Percentiles rank a stretch among this genome's conserved stretches.
These are phyloP conservation scores for Papiliotrema flavescens DNA, from an alignment of 1,284 basidiomycete species.

Conservation along the genomic window DNA sequence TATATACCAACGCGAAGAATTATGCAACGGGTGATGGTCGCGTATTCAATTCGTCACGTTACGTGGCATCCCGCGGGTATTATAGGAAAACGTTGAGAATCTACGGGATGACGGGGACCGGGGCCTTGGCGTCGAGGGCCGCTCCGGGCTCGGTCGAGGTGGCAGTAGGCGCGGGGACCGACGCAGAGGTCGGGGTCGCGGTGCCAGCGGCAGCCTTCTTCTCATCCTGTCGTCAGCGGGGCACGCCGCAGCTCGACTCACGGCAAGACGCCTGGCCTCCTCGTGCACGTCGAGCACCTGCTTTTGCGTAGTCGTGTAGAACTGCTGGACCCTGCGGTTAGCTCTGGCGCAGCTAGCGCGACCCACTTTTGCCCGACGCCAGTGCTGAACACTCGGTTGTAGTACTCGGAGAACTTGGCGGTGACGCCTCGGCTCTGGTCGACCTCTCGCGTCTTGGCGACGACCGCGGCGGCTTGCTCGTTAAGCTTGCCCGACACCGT, in stretches of 20 bases:
- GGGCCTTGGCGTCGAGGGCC: conserved; percentile 7
- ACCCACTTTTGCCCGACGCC: conserved; percentile 65
- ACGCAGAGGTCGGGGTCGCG: conserved; percentile 8
- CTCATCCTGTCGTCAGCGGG: conserved; percentile 27
- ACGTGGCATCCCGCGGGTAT: neutral
- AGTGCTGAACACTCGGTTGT: conserved; percentile 67
- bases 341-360: neutral
- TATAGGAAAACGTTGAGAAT: neutral
- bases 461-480: conserved; percentile 54
- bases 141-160: conserved; percentile 17
- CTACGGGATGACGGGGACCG: conserved; percentile 6
- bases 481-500: conserved; percentile 71
- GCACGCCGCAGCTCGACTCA: conserved; percentile 11
- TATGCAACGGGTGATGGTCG: neutral
- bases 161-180: conserved; percentile 11
- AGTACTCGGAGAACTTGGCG: conserved; percentile 71
- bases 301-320: conserved; percentile 67
- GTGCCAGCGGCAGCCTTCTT: conserved; percentile 30
- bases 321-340: conserved; percentile 44
- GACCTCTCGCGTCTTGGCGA: conserved; percentile 64
- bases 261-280: conserved; percentile 53
- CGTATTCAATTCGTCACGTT: neutral
- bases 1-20: conserved; percentile 10
- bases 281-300: conserved; percentile 59
- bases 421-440: conserved; percentile 76